phyloP scores from a whole-genome alignment of 208 protist genomes.

The Leptomonas seymouri region DNA sequence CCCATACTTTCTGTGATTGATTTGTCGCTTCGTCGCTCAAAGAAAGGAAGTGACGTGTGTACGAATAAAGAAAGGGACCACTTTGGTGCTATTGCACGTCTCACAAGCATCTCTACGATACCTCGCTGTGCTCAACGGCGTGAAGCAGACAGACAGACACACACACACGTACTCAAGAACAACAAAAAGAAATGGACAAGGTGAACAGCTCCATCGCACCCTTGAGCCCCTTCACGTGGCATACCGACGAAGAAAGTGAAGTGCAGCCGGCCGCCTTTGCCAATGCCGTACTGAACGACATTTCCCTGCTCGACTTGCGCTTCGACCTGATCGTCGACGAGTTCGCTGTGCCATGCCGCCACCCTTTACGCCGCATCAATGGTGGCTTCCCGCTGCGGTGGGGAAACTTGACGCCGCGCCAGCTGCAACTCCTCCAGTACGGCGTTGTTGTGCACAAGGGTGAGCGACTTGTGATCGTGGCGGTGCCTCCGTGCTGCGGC shows the following conservation, averaged over 20 bases:
- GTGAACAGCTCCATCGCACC: conserved; percentile 47
- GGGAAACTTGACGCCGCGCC: conserved; percentile 54
- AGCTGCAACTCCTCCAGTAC: conserved; percentile 87
- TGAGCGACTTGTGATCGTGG: conserved; percentile 66
- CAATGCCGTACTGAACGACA: conserved; percentile 44
- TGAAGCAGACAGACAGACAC: no score
- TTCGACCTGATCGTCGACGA: conserved; percentile 74
- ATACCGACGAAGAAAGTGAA: conserved; percentile 18
- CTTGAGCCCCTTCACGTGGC: conserved; percentile 76
- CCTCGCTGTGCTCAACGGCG: no score
- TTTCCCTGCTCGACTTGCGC: conserved; percentile 54
- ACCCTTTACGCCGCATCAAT: conserved; percentile 63
- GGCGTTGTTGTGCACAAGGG: conserved; percentile 76
- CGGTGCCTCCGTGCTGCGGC: conserved; percentile 48
- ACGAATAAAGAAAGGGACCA: no score
- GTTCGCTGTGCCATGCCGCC: conserved; percentile 47
- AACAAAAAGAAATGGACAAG: conserved; percentile 46
- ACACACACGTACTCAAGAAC: not conserved
- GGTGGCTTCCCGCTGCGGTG: conserved; percentile 62
- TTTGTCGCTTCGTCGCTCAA: no score
- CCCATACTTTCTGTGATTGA: no score
- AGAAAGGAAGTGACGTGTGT: no score
- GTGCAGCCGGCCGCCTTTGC: not conserved
- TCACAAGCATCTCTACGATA: not conserved
- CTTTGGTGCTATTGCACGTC: no score